These are phyloP conservation scores for Leavenworthia alabamica DNA, from an alignment of 345 rosid species.

Conservation along the genomic window DNA sequence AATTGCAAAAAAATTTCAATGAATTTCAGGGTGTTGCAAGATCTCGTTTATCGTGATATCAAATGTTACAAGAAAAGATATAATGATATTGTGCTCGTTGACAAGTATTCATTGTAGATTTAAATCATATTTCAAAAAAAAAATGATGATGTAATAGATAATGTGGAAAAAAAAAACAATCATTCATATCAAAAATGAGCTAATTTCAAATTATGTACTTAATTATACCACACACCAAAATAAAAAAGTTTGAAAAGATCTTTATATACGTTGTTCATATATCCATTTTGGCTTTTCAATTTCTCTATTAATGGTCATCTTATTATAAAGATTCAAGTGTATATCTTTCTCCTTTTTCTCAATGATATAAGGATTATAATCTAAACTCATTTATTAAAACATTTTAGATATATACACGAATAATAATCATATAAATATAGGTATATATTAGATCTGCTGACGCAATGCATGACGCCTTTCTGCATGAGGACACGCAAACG, in stretches of 20 bases:
- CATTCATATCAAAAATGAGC: background rate
- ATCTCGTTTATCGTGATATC: too few relatives aligned
- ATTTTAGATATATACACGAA: background rate
- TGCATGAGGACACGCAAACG: background rate
- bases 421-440: background rate
- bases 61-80: too few relatives aligned
- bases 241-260: background rate
- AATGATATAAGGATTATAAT: background rate
- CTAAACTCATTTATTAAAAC: background rate
- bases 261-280: background rate
- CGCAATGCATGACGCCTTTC: slow-evolving; percentile 26
- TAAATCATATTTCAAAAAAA: too few relatives aligned
- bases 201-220: background rate
- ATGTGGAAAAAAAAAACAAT: too few relatives aligned
- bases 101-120: too few relatives aligned
- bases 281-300: background rate
- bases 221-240: background rate
- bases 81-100: too few relatives aligned
- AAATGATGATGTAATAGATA: too few relatives aligned
- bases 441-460: background rate
- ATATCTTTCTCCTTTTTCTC: background rate
- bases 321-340: background rate
- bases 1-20: too few relatives aligned
- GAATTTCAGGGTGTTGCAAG: too few relatives aligned
- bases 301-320: background rate